Base-by-base conservation (phyloP, 2,329 filamentous ascomycete species). In the Fusarium dlaminii region DNA sequence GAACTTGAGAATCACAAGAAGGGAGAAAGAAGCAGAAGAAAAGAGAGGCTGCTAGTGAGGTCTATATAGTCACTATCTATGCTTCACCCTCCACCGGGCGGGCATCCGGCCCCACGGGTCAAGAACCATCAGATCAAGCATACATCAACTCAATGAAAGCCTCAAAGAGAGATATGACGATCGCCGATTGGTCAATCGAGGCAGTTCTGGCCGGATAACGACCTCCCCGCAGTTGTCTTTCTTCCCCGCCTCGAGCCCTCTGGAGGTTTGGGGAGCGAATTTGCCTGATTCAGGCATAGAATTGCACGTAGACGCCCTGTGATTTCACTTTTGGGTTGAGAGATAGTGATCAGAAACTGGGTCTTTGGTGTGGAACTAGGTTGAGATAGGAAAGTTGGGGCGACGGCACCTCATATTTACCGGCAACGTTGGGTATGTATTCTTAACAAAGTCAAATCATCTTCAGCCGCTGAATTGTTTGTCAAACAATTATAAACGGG, bases 351-450 rank as follows among this genome's bases (percentile, higher is more conserved):
- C 43, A 37, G 63, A 48, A 48, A 66, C 66, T 56, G 67, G 61
- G 70, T 69, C 61, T 36, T 34, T 42, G 20, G 36, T 15, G 63
- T 52, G 48, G 66, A 45, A 49, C 71, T 74, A 74, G 70, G 49
- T 71, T 74, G 62, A 74, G 71, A 74, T 72, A 58, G 71, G 71
- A 74, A 74, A 58, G 70, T 74, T 74, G 70, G 20, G 46, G 71
- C 71, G 71, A 74, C 66, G n/a, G 34, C 40, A 66, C 52, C 43
- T 68, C 45, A 36, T 43, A 17, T 34, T 22, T 36, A 29, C 32
- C 18, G 18, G 49, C 29, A 24, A 24, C 46, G 30, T n/a, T 22
- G n/a, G 30, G 40, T 37, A 36, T 63, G 40, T 37, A 61, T 45
- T 20, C 27, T 24, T 32, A 20, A 15, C 12, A 24, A 42, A 45